Base-by-base conservation (phyloP, 2,329 filamentous ascomycete species). In the Exophiala bonariae region DNA sequence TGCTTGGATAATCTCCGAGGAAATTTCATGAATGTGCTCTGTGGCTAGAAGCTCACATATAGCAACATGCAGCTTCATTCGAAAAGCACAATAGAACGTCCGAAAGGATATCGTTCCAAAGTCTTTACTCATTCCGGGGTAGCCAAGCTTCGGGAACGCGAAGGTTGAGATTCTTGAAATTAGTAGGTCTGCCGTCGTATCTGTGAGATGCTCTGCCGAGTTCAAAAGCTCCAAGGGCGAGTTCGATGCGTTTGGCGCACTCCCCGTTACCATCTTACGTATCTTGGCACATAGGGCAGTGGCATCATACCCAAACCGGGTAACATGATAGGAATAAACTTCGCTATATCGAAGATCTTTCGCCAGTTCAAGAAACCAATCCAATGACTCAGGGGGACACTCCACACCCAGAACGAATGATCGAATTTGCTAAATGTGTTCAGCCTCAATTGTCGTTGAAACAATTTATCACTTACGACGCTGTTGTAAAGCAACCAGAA, bases 401-500 rank as follows among this genome's bases (percentile, higher is more conserved):
- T 41, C 44, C 13, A 31, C 34, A 13, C 48, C 45, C 8, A 41
- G 18, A 32, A 54, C 37, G 22, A 56, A 47, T 18, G 44, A 56
- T 22, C 36, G 39, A 11, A 52, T 47, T 45, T 51, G 50, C 50
- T 54, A 26, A 34, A 11, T 10, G 32, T 47, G n/a, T 35, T 41
- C 22, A 28, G 32, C 23, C 16, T 4, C 3, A 14, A 11, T 20
- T 8, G 7, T 2, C 11, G 17, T 8, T 22, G 9, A 4, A 9
- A 20, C 9, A 11, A 3, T 7, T 13, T 22, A n/a, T 18, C 3
- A 49, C 50, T 47, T 31, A 54, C 50, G 11, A 51, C 41, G 4
- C 50, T 34, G 17, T 30, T 44, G n/a, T 46, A 46, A 6, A 49
- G 18, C n/a, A 56, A 13, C 44, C 47, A 56, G 28, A 56, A 56